Percentiles rank a stretch among this genome's conserved stretches.
Evolutionary conservation across 305 asterid genomes (phyloP).

Genomic region (Solanum hybrid): DNA sequence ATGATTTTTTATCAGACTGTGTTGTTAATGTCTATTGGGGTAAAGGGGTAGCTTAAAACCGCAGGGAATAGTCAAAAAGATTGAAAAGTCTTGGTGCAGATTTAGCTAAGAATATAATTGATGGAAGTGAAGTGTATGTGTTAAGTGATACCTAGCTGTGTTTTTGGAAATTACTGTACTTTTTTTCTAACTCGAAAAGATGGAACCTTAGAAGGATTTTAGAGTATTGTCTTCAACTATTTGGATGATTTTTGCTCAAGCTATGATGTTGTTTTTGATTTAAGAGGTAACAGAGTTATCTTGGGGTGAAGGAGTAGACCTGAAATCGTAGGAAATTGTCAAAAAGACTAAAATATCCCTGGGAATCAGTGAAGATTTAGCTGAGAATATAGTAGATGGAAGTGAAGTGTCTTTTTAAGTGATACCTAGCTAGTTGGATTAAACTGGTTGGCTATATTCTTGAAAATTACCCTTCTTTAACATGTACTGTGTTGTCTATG

Average conservation of each 20-base stretch:
- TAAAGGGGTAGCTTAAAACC: neutral
- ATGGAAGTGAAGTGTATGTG: neutral
- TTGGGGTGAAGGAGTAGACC: neutral
- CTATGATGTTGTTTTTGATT: neutral
- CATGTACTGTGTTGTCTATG: neutral
- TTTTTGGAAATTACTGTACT: neutral
- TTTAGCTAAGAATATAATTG: neutral
- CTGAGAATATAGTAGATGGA: neutral
- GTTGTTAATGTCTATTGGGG: neutral
- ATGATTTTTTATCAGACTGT: neutral
- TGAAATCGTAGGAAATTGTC: neutral
- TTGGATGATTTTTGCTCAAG: neutral
- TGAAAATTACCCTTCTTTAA: neutral
- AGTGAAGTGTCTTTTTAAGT: neutral
- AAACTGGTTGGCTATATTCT: neutral
- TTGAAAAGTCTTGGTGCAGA: neutral
- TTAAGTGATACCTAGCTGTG: neutral
- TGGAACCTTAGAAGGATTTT: neutral
- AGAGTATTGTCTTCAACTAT: neutral
- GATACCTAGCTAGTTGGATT: neutral
- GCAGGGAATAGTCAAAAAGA: neutral
- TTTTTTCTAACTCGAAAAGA: neutral
- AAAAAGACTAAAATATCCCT: neutral
- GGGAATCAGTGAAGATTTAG: neutral
- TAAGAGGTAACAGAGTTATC: neutral